phyloP scores from a whole-genome alignment of 2,329 filamentous ascomycete species.

The Tolypocladium sp. region DNA sequence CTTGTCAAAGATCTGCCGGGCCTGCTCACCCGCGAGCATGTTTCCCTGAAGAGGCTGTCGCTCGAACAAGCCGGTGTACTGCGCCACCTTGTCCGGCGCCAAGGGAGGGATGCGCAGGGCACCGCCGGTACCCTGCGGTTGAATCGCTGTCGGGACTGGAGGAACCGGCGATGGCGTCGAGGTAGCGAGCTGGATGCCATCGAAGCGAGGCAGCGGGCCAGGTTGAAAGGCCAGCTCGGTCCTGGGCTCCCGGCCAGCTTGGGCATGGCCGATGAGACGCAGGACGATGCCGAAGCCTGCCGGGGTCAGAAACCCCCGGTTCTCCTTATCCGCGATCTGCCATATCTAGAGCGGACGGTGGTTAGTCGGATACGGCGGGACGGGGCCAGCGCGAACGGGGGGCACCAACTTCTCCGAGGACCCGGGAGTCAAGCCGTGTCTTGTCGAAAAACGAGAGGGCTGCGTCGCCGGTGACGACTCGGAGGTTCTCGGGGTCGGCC shows the following conservation, averaged over 20 bases:
- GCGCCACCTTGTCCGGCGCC: constrained; percentile 77
- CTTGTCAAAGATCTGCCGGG: constrained; percentile 92
- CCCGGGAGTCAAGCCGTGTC: constrained; percentile 75
- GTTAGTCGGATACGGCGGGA: constrained; percentile 3
- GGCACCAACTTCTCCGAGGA: constrained; percentile 71
- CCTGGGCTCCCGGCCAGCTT: constrained; percentile 75
- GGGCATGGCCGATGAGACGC: constrained; percentile 90
- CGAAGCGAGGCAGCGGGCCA: constrained; percentile 86
- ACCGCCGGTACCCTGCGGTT: constrained; percentile 51
- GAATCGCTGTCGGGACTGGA: constrained; percentile 32
- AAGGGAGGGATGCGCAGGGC: constrained; percentile 83
- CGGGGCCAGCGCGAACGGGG: not conserved
- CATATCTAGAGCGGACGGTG: constrained; percentile 60
- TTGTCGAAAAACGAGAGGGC: constrained; percentile 98
- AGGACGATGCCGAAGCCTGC: constrained; percentile 89
- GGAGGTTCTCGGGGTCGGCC: constrained; percentile 83
- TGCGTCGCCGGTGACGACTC: constrained; percentile 90
- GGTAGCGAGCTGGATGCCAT: constrained; percentile 48
- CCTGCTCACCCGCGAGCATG: constrained; percentile 72
- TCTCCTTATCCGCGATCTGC: constrained; percentile 97
- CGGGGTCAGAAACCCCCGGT: constrained; percentile 85
- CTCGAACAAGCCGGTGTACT: constrained; percentile 86
- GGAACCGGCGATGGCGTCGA: constrained; percentile 32
- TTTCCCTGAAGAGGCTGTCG: constrained; percentile 68
- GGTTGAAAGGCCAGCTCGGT: constrained; percentile 75